phyloP scores from a whole-genome alignment of 768 basidiomycete species.

The Pisolithus microcarpus region DNA sequence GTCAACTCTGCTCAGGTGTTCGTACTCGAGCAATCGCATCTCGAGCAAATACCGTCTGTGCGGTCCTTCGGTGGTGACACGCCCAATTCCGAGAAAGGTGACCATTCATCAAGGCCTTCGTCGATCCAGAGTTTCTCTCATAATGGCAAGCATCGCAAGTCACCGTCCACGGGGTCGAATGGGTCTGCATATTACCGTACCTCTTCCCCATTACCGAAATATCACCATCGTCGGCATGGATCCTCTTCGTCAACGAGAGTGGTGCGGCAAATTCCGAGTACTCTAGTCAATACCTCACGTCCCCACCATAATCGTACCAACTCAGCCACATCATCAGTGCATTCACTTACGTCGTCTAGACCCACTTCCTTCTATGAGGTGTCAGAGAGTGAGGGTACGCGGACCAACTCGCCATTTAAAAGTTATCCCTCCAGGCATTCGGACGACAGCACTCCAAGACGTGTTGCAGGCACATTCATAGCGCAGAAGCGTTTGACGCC shows the following conservation, averaged over 20 bases:
- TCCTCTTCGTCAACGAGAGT: constrained; percentile 82
- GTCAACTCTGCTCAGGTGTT: constrained; percentile 40
- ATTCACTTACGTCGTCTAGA: constrained; percentile 70
- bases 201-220: constrained; percentile 67
- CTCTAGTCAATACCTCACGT: constrained; percentile 26
- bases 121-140: constrained; percentile 75
- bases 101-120: constrained; percentile 71
- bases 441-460: constrained; percentile 40
- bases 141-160: constrained; percentile 61
- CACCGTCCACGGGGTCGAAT: constrained; percentile 70
- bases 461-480: constrained; percentile 54
- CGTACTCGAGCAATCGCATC: constrained; percentile 50
- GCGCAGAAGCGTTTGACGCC: constrained; percentile 78
- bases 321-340: constrained; percentile 70
- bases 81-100: constrained; percentile 81
- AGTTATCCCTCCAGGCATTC: constrained; percentile 39
- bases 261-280: constrained; percentile 52
- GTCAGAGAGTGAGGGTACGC: constrained; percentile 59
- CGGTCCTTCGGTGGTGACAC: constrained; percentile 76
- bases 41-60: constrained; percentile 49
- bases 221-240: constrained; percentile 70
- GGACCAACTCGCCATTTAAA: constrained; percentile 60
- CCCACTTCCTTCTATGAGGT: constrained; percentile 73
- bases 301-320: constrained; percentile 62
- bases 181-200: constrained; percentile 60